phyloP scores from a whole-genome alignment of 345 rosid genomes.

The Dimocarpus longan region DNA sequence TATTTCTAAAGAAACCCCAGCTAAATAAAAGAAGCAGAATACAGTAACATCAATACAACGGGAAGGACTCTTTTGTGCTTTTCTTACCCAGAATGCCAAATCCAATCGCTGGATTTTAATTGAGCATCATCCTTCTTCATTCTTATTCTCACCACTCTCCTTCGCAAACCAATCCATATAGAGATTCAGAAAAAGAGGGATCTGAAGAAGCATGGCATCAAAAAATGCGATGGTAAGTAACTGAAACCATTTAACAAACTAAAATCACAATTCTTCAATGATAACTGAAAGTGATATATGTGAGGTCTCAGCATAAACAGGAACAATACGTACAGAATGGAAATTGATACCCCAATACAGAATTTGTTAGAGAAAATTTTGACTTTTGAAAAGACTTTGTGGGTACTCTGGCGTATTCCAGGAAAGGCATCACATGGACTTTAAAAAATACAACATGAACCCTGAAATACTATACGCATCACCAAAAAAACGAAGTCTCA shows the following conservation, averaged over 20 bases:
- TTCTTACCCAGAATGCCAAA: slow-evolving; percentile 69
- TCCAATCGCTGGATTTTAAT: slow-evolving; percentile 45
- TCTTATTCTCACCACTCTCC: slow-evolving; percentile 71
- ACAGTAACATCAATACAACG: slow-evolving; percentile 85
- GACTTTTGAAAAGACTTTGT: slow-evolving; percentile 1
- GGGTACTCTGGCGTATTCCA: background rate
- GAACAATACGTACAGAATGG: background rate
- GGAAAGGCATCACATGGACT: slow-evolving; percentile 6
- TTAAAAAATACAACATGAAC: background rate
- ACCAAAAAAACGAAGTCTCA: background rate
- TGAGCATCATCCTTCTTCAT: slow-evolving; percentile 46
- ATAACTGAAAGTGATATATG: background rate
- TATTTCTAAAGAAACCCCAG: background rate
- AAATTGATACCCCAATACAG: background rate
- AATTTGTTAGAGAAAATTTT: background rate
- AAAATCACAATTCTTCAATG: slow-evolving; percentile 6
- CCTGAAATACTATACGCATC: background rate
- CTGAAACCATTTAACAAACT: background rate
- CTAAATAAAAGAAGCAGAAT: slow-evolving; percentile 22
- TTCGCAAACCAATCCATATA: slow-evolving; percentile 93
- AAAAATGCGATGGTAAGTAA: slow-evolving; percentile 7
- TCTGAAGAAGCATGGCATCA: slow-evolving; percentile 48
- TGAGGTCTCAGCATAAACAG: slow-evolving; percentile 4
- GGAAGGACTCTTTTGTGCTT: slow-evolving; percentile 84
- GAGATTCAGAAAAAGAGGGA: slow-evolving; percentile 94